Conservation (phyloP, 306 rosid species). For the Phaseolus lunatus region DNA sequence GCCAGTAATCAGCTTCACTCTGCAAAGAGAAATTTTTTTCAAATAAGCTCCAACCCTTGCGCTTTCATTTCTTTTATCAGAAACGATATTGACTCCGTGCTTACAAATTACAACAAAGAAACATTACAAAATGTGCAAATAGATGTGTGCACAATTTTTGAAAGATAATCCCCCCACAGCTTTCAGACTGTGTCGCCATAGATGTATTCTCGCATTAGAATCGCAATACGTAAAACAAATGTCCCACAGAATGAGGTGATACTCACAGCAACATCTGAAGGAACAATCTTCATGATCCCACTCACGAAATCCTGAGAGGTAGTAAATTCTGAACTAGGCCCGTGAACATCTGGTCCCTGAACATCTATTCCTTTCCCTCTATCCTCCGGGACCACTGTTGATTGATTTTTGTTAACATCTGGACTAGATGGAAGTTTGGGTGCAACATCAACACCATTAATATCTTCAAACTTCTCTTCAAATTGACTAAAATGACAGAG, state of each 20-base stretch:
- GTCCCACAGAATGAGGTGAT: conserved; percentile 25
- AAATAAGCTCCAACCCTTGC: conserved; percentile 34
- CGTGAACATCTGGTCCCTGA: conserved; percentile 64
- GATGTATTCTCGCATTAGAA: background rate
- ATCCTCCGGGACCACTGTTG: conserved; percentile 54
- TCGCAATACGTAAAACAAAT: conserved; percentile 34
- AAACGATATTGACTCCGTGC: conserved; percentile 14
- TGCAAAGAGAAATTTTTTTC: conserved; percentile 48
- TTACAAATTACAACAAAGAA: conserved; percentile 13
- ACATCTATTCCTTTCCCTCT: conserved; percentile 59
- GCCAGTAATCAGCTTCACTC: conserved; percentile 98
- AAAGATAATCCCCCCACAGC: conserved; percentile 1
- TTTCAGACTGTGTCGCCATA: conserved; percentile 1
- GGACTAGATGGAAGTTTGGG: conserved; percentile 67
- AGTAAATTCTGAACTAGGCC: conserved; percentile 59
- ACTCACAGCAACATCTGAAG: conserved; percentile 95
- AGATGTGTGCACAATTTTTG: conserved; percentile 14
- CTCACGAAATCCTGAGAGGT: conserved; percentile 74
- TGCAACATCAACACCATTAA: conserved; percentile 71
- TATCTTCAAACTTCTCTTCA: conserved; percentile 96
- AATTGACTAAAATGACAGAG: conserved; percentile 69
- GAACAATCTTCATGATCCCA: conserved; percentile 98
- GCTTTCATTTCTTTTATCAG: conserved; percentile 30
- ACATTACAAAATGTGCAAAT: background rate
- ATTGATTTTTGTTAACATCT: conserved; percentile 57